Conservation (phyloP, 2,329 filamentous ascomycete species). For the Trichoderma sp. region DNA sequence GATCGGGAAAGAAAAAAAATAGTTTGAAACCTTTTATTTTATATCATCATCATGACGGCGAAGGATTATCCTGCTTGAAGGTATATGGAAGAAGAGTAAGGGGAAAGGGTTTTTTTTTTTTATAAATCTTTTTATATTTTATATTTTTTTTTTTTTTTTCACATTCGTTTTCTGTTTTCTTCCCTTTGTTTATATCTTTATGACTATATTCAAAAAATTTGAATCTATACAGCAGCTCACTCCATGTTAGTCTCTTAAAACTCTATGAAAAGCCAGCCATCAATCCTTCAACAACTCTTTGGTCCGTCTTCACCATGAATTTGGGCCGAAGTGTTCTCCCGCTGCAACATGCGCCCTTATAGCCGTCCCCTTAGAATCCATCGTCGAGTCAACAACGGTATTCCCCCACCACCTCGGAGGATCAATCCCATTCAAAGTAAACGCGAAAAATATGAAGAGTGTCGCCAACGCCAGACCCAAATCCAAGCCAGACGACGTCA, state of each 20-base stretch:
- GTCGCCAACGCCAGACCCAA: slow-evolving; percentile 66
- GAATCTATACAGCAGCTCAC: not conserved
- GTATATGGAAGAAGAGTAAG: not conserved
- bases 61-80: not conserved
- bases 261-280: not conserved
- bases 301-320: slow-evolving; percentile 42
- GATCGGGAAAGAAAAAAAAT: not conserved
- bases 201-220: not conserved
- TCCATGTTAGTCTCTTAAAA: not conserved
- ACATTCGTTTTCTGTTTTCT: not conserved
- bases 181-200: not conserved
- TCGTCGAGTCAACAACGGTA: slow-evolving; percentile 53
- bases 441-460: slow-evolving; percentile 67
- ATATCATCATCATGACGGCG: not conserved
- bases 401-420: slow-evolving; percentile 72
- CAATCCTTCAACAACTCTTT: not conserved
- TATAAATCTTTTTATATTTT: not conserved
- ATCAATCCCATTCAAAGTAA: slow-evolving; percentile 60
- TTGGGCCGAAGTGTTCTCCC: slow-evolving; percentile 62
- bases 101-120: not conserved
- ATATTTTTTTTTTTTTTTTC: not conserved
- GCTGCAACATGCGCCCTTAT: slow-evolving; percentile 51
- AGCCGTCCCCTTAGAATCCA: slow-evolving; percentile 61
- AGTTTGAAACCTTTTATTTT: not conserved
- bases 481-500: slow-evolving; percentile 68